phyloP scores from a whole-genome alignment of 768 basidiomycete species.

The Asterophora lycoperdoides region DNA sequence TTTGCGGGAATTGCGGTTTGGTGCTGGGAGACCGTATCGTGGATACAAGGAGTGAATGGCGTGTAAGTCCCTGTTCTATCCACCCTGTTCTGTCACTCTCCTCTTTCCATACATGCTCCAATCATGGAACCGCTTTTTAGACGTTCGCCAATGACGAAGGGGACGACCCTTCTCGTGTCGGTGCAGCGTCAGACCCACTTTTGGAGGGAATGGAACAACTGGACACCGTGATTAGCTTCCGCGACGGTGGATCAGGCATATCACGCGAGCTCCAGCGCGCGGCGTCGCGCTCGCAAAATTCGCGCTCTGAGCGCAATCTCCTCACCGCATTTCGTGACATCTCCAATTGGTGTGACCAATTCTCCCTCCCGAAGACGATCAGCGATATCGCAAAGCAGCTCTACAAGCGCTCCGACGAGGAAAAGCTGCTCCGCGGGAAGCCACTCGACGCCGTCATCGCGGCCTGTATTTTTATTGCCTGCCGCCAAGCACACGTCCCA shows the following conservation, averaged over 20 bases:
- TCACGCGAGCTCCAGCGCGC: conserved; percentile 92
- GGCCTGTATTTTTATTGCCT: conserved; percentile 97
- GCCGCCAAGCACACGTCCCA: conserved; percentile 91
- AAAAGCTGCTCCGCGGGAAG: conserved; percentile 88
- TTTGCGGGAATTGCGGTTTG: conserved; percentile 89
- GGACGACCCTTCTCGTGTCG: conserved; percentile 99
- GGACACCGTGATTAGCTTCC: conserved; percentile 92
- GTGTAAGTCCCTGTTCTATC: conserved; percentile 51
- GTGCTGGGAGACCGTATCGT: conserved; percentile 96
- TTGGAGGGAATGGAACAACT: conserved; percentile 94
- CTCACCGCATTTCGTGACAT: conserved; percentile 89
- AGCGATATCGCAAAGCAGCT: conserved; percentile 95
- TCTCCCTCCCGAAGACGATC: conserved; percentile 90
- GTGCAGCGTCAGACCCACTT: conserved; percentile 89
- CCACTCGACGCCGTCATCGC: conserved; percentile 91
- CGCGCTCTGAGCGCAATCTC: conserved; percentile 81
- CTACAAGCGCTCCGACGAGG: conserved; percentile 96
- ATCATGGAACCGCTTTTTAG: conserved; percentile 35
- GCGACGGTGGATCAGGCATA: conserved; percentile 91
- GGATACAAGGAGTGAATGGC: conserved; percentile 98
- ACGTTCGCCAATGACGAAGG: conserved; percentile 99
- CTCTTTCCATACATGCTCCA: conserved; percentile 11
- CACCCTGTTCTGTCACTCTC: conserved; percentile 10
- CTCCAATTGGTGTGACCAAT: conserved; percentile 90
- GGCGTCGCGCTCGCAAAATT: conserved; percentile 72